Percentiles rank a stretch among this genome's conserved stretches.
phyloP scores from a whole-genome alignment of 1,284 basidiomycete species.

The Pterulicium gracile region DNA sequence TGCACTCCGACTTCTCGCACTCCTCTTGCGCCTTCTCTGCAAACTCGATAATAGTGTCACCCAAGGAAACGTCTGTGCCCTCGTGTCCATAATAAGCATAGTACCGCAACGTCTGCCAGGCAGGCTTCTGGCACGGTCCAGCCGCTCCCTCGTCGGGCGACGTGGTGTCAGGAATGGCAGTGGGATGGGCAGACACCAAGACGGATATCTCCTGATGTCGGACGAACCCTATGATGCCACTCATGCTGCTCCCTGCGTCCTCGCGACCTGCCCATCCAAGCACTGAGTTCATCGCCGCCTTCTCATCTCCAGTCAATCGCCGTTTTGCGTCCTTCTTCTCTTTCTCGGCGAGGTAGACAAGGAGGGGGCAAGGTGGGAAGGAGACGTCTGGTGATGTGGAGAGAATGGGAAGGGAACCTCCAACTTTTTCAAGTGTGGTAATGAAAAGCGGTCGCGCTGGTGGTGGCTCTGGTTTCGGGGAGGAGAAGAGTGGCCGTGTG shows the following conservation, averaged over 20 bases:
- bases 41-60: neutral
- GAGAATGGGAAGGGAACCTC: slow-evolving; percentile 26
- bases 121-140: neutral
- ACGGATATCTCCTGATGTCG: slow-evolving; percentile 48
- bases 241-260: slow-evolving; percentile 33
- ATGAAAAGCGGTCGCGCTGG: slow-evolving; percentile 23
- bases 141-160: neutral
- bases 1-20: slow-evolving; percentile 3
- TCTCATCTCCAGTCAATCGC: slow-evolving; percentile 43
- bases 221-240: slow-evolving; percentile 41
- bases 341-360: slow-evolving; percentile 36
- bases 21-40: neutral
- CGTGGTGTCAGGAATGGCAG: slow-evolving; percentile 7
- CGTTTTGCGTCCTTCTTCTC: slow-evolving; percentile 28
- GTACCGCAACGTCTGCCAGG: neutral
- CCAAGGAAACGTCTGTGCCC: neutral
- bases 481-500: slow-evolving; percentile 13
- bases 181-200: slow-evolving; percentile 21
- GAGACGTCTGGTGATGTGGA: slow-evolving; percentile 42
- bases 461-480: slow-evolving; percentile 5
- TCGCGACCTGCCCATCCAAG: slow-evolving; percentile 48
- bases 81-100: neutral
- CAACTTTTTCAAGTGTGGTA: slow-evolving; percentile 27
- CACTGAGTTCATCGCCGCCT: slow-evolving; percentile 35
- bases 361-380: slow-evolving; percentile 33